Conservation (phyloP, 768 basidiomycete genomes). For the Leucocoprinus leucothites region DNA sequence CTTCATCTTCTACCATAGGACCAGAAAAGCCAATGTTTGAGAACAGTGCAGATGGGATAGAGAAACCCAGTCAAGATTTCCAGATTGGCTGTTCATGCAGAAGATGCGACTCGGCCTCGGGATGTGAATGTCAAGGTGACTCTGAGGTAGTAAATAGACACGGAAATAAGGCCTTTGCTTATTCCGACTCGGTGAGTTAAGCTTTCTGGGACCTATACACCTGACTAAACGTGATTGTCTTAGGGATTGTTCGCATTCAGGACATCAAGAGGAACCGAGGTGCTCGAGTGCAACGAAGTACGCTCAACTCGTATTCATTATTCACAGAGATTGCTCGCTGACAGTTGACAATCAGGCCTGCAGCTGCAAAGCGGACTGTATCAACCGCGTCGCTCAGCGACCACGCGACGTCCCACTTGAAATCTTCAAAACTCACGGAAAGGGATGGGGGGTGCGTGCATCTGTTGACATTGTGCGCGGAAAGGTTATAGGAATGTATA, state of each 20-base stretch:
- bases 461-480: constrained; percentile 39
- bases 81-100: constrained; percentile 45
- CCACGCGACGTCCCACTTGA: constrained; percentile 57
- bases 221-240: background rate
- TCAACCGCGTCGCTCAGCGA: constrained; percentile 59
- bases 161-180: constrained; percentile 35
- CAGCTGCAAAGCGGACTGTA: constrained; percentile 40
- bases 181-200: constrained; percentile 33
- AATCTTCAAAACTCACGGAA: constrained; percentile 57
- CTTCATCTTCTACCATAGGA: background rate
- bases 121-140: constrained; percentile 47
- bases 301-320: constrained; percentile 5
- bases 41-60: constrained; percentile 14
- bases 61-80: constrained; percentile 21
- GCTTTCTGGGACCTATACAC: background rate
- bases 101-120: constrained; percentile 26
- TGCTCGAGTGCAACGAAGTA: constrained; percentile 68
- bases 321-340: background rate
- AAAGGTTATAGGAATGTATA: constrained; percentile 64
- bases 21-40: background rate
- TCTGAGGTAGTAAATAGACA: constrained; percentile 34
- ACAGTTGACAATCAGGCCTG: constrained; percentile 33
- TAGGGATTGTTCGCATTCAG: constrained; percentile 52
- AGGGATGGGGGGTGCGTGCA: constrained; percentile 69
- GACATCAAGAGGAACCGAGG: constrained; percentile 39